Base-by-base conservation (phyloP, 768 basidiomycete genomes). In the Termitomyces sp. region DNA sequence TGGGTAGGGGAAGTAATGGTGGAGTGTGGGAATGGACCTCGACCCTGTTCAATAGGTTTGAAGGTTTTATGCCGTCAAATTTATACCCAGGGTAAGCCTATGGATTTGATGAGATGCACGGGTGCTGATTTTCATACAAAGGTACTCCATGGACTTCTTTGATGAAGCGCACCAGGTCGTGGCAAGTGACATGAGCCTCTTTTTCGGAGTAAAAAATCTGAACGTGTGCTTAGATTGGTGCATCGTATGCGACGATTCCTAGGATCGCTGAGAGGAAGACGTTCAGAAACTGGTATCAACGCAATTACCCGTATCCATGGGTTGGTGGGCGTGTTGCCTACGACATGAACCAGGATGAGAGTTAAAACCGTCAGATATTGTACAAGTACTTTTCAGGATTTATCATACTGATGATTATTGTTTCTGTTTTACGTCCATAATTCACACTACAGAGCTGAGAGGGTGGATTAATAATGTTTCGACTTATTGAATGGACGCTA, bases 11-110 rank as follows among this genome's bases (percentile, higher is more conserved):
- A 12, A 83, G 85, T 60, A 98, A 99, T 63, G 97, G 97, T 7
- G 97, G 97, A 5, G 88, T 97, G 16, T 99, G 96, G 94, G 94
- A 98, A 75, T 98, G 95, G 95, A 97, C 96, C 0, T 88, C 88
- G 20, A 94, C 94, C 16, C 63, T 79, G 29, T 80, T 95, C 46
- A 86, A 85, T 22, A 76, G 74, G 27, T 77, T 83, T 59, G 85
- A 92, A 2, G 94, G 92, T 0, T 99, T 88, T 67, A 77, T 77
- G 46, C 77, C 85, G 9, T 94, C 91, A 1, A 71, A 71, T 36
- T 66, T 96, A 49, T 99, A 98, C 69, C 97, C 97, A 26, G 97
- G 93, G 77, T 74, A 60, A 74, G 55, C 31, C 4, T 4, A 16
- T 20, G 0, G n/a, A 26, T 1, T 46, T 47, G 10, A 14, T 36